Evolutionary conservation across 2,329 filamentous ascomycete genomes (phyloP).

Genomic region (Arthrinium puccinioides): DNA sequence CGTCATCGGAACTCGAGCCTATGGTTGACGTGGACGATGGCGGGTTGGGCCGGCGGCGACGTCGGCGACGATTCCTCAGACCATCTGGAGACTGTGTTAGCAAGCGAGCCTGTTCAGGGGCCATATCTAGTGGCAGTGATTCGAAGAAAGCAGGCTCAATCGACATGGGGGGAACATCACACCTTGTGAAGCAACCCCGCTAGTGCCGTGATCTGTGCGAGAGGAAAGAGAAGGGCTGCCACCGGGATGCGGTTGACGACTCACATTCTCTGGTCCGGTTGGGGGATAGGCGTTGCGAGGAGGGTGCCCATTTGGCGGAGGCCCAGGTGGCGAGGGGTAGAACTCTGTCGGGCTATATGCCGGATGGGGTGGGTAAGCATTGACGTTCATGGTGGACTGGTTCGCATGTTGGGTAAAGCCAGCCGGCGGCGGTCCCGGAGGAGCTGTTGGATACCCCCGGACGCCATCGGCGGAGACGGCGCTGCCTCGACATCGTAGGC

Average conservation of each 20-base stretch:
- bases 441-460: constrained; percentile 14
- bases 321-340: constrained; percentile 7
- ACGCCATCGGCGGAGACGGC: constrained; percentile 21
- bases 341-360: constrained; percentile 7
- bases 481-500: constrained; percentile 14
- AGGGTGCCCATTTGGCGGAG: background rate
- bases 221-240: constrained; percentile 13
- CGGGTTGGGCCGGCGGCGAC: constrained; percentile 4
- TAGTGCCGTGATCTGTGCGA: constrained; percentile 9
- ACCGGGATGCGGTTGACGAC: constrained; percentile 18
- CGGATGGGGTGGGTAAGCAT: constrained; percentile 15
- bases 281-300: constrained; percentile 5
- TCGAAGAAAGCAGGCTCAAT: background rate
- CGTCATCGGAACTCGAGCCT: background rate
- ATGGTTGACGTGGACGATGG: background rate
- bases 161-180: constrained; percentile 16
- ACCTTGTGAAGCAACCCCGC: constrained; percentile 23
- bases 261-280: constrained; percentile 26
- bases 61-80: background rate
- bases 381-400: constrained; percentile 19
- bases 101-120: no score
- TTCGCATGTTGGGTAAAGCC: constrained; percentile 21
- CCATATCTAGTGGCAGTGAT: constrained; percentile 1
- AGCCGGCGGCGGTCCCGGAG: constrained; percentile 9
- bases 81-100: constrained; percentile 2